Percentiles rank a stretch among this genome's conserved stretches.
These are phyloP conservation scores for Papiliotrema flavescens DNA, from an alignment of 1,284 basidiomycete species.

Conservation along the genomic window DNA sequence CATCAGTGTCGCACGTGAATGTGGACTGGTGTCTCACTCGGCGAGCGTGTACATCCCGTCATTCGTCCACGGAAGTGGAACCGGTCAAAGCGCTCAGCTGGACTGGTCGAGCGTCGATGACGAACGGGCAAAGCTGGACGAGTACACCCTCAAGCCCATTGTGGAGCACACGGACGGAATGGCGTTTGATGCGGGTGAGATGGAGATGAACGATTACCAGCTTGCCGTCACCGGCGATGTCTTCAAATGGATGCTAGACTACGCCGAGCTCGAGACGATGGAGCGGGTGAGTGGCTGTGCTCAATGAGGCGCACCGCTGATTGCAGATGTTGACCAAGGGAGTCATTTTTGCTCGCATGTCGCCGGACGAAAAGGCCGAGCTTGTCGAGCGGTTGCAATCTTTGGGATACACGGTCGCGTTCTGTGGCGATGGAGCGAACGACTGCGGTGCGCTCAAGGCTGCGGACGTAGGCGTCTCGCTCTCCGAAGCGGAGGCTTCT, in stretches of 20 bases:
- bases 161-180: slow-evolving; percentile 56
- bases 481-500: slow-evolving; percentile 96
- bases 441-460: slow-evolving; percentile 98
- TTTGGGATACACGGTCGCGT: slow-evolving; percentile 92
- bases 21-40: slow-evolving; percentile 80
- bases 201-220: slow-evolving; percentile 74
- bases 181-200: slow-evolving; percentile 62
- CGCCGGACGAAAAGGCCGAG: slow-evolving; percentile 99
- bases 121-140: slow-evolving; percentile 75
- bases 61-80: slow-evolving; percentile 76
- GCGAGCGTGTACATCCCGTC: slow-evolving; percentile 87
- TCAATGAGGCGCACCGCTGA: not conserved
- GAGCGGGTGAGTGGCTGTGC: slow-evolving; percentile 64
- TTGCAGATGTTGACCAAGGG: slow-evolving; percentile 94
- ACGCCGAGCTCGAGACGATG: slow-evolving; percentile 87
- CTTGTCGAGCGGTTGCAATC: slow-evolving; percentile 90
- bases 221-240: slow-evolving; percentile 94
- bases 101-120: slow-evolving; percentile 95
- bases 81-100: slow-evolving; percentile 63
- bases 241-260: slow-evolving; percentile 97
- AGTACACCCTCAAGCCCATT: slow-evolving; percentile 78
- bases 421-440: slow-evolving; percentile 99
- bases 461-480: slow-evolving; percentile 93
- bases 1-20: slow-evolving; percentile 94
- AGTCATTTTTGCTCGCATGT: slow-evolving; percentile 97